Evolutionary conservation across 2,329 filamentous ascomycete species (phyloP), one percentile per base, ranked within the genome.

Genomic region (Ceratocystis alfenasii): DNA sequence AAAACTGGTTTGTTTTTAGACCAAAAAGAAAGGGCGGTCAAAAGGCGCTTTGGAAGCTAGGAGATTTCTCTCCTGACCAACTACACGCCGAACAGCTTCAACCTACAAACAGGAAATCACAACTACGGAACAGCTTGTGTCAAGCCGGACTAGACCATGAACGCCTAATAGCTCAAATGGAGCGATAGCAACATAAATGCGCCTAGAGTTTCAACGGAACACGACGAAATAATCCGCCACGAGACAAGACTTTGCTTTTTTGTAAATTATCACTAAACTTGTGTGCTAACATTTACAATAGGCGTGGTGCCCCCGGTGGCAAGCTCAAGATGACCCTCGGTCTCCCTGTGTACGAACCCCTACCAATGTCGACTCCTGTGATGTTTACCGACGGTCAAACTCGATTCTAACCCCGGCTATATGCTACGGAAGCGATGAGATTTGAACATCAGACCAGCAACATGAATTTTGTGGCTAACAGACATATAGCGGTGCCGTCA

Each of bases 271-370:
- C 6, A 22, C 63, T 61, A 55, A 30, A 67, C 65, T 61, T 73
- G 75, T 78, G 72, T 78, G 72, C 78, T 74, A 68, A 71, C 71
- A 41, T 67, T 68, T 67, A 63, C 71, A 73, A 70, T 73, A 87
- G 84, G 72, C 84, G 90, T 86, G 89, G 88, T 89, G 88, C 90
- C 85, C 89, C 92, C 77, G 94, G 94, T 87, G 95, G 95, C 89
- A 99, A 99, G 89, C 89, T 97, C 77, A 97, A 96, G 89, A 99
- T 99, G 94, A 96, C 94, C 80, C 90, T 99, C 81, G 94, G 90
- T 96, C 91, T 99, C 76, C 94, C 94, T 82, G 91, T 96, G 92
- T 96, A 95, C 80, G 91, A 59, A 65, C 48, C 45, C 67, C 55
- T 44, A 30, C n/a, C 61, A 30, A 36, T 20, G 22, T 28, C 22